Evolutionary conservation across 2,329 filamentous ascomycete species (phyloP).

Genomic region (Aspergillus jensenii): DNA sequence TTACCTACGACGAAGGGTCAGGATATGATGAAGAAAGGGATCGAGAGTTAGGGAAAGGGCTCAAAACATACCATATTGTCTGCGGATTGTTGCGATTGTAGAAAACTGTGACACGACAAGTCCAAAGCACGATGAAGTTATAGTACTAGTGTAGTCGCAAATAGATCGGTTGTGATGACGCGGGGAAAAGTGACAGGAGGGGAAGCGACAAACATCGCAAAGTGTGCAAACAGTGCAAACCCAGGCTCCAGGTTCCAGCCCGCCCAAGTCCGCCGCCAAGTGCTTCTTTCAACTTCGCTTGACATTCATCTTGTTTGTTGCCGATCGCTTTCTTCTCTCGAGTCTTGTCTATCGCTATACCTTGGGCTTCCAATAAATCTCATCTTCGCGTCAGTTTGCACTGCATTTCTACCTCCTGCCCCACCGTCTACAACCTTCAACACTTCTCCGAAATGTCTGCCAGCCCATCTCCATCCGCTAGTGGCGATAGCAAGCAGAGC

Average conservation of each 20-base stretch:
- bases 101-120: neutral
- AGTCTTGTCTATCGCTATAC: neutral
- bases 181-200: constrained; percentile 26
- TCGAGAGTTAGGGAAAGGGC: neutral
- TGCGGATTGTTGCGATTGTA: neutral
- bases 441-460: constrained; percentile 35
- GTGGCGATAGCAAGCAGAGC: constrained; percentile 38
- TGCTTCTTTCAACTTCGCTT: constrained; percentile 21
- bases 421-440: neutral
- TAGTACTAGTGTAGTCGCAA: neutral
- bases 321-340: neutral
- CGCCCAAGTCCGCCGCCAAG: neutral
- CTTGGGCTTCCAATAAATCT: neutral
- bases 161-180: constrained; percentile 22
- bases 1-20: constrained; percentile 49
- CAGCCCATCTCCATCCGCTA: constrained; percentile 42
- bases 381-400: neutral
- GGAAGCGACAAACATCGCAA: constrained; percentile 23
- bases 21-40: neutral
- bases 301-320: neutral
- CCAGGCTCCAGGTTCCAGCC: constrained; percentile 10
- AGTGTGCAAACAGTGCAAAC: constrained; percentile 18
- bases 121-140: neutral
- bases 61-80: constrained; percentile 12
- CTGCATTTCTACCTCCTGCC: neutral